phyloP scores from a whole-genome alignment of 768 basidiomycete species.

The Tylopilus cervinicoccineus region DNA sequence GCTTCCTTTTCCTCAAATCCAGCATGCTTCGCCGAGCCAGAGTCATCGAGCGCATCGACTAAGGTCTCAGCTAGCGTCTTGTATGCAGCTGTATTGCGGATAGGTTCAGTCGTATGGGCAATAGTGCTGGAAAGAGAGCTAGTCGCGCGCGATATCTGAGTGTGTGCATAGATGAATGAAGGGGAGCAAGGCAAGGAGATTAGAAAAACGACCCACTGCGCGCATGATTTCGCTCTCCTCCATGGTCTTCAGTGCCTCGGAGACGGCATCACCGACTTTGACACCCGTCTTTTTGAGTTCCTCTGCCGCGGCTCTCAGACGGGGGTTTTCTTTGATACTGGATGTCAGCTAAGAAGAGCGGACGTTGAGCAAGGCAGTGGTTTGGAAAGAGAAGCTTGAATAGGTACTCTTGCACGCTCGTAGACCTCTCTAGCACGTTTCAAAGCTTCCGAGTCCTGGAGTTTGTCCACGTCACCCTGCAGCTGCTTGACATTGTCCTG shows the following conservation, averaged over 20 bases:
- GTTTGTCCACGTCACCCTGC: constrained; percentile 94
- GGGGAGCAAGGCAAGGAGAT: background rate
- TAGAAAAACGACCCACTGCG: constrained; percentile 49
- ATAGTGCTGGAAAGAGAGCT: constrained; percentile 84
- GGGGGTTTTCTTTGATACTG: constrained; percentile 94
- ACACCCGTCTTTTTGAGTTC: constrained; percentile 87
- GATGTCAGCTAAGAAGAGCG: constrained; percentile 67
- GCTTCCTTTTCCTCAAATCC: constrained; percentile 96
- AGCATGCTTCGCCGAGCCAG: constrained; percentile 88
- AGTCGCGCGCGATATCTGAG: constrained; percentile 79
- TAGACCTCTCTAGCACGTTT: constrained; percentile 87
- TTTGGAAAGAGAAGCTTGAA: constrained; percentile 1
- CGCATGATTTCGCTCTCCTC: constrained; percentile 94
- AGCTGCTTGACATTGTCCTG: constrained; percentile 97
- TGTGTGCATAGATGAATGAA: background rate
- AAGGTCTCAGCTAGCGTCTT: constrained; percentile 86
- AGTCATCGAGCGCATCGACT: constrained; percentile 91
- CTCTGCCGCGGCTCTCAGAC: constrained; percentile 86
- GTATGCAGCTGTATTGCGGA: constrained; percentile 94
- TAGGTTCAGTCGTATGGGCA: constrained; percentile 89
- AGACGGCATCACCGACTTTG: constrained; percentile 91
- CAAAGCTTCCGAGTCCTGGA: constrained; percentile 97
- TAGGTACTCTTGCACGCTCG: constrained; percentile 85
- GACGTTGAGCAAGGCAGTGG: constrained; percentile 2
- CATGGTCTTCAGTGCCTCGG: constrained; percentile 87